Conservation (phyloP, 148 eudicot species). For the Agrostemma githago region DNA sequence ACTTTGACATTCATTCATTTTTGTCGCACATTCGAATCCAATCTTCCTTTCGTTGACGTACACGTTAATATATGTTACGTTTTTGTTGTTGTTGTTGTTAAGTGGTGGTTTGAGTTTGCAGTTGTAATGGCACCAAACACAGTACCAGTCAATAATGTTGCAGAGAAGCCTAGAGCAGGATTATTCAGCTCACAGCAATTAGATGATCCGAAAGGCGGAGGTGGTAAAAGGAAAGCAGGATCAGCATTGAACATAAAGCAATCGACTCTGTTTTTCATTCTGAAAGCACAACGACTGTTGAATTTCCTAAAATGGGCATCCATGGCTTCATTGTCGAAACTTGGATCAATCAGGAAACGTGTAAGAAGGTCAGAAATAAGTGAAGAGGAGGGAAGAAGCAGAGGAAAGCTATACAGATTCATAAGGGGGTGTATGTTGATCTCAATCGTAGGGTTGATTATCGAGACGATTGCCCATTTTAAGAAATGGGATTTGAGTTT, state of each 20-base stretch:
- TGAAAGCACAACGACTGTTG: conserved; percentile 29
- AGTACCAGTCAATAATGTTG: not conserved
- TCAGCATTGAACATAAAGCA: conserved; percentile 24
- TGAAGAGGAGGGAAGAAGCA: conserved; percentile 21
- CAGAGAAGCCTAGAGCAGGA: conserved; percentile 20
- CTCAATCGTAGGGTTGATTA: conserved; percentile 20
- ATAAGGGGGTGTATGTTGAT: conserved; percentile 17
- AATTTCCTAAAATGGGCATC: conserved; percentile 22
- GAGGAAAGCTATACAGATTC: conserved; percentile 23
- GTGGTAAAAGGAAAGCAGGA: not conserved
- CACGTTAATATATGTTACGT: no score
- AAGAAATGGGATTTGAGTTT: conserved; percentile 25
- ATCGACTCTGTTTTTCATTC: conserved; percentile 26
- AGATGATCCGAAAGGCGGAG: conserved; percentile 14
- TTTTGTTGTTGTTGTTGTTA: not conserved
- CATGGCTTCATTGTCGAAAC: conserved; percentile 3
- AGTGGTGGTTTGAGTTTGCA: not conserved
- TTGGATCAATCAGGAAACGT: conserved; percentile 15
- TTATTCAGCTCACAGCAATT: not conserved
- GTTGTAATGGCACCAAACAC: conserved; percentile 24
- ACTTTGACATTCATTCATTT: no score
- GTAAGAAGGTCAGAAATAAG: conserved; percentile 14
- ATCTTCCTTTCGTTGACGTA: no score
- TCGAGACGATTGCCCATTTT: conserved; percentile 25
- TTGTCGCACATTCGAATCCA: no score